Evolutionary conservation across 2,329 filamentous ascomycete genomes (phyloP), one percentile per base, ranked within the genome.

Genomic region (Colletotrichum somersetense): DNA sequence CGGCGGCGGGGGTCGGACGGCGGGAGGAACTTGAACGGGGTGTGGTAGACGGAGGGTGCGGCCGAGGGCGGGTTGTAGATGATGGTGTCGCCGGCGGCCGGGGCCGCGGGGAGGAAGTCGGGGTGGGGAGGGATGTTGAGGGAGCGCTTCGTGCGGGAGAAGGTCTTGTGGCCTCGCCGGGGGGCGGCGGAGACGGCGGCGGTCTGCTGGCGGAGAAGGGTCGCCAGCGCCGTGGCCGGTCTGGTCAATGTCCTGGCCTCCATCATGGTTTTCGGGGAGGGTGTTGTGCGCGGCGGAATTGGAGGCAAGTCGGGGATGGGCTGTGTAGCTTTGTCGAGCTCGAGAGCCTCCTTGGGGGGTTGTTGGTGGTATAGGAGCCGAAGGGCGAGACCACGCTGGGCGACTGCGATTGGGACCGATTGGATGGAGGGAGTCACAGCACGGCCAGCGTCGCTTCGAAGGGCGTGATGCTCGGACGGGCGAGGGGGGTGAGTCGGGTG

Each of bases 1-100:
- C 82, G 81, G 38, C 88, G 86, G 58, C 88, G 86, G 20, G 88
- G 87, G 77, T 90, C 89, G 75, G 78, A 80, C 62, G 83, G 85
- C 66, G 90, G 90, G 40, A 92, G 86, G 81, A 92, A 92, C 78
- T 90, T 88, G 81, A 90, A 87, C 68, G 90, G 90, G n/a, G 90
- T 92, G 82, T 91, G 87, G 77, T 85, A 85, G 69, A 90, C 89
- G n/a, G 88, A 81, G 16, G 84, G 80, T 44, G 81, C 82, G 56
- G 84, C 81, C 42, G 84, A 81, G 53, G 85, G 85, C 53, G 85
- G 85, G 80, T 86, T 87, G 81, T 85, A 85, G 75, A 86, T 80
- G 76, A 86, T 83, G 71, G 82, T 80, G 76, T 84, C 79, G 75
- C 81, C 77, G 74, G 81, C 77, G 75, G 76, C 76, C 75, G 77